Conservation (phyloP, 176 grass and related monocot genomes). For the Carex parvula region DNA sequence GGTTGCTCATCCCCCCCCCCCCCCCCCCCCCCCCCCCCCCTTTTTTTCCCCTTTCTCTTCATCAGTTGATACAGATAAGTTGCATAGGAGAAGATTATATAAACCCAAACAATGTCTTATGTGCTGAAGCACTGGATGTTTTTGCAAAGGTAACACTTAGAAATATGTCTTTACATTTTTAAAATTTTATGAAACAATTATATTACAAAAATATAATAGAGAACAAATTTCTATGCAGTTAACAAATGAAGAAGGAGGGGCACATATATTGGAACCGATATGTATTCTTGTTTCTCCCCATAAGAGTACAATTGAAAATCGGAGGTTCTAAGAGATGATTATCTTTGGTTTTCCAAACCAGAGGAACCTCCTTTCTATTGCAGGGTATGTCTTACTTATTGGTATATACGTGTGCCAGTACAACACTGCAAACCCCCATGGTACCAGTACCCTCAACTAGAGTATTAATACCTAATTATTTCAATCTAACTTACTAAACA, state of each 20-base stretch:
- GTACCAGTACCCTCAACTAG: neutral
- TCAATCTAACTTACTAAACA: neutral
- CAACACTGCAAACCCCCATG: neutral
- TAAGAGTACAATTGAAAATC: neutral
- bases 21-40: neutral
- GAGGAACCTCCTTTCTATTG: constrained; percentile 25
- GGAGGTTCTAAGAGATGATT: constrained; percentile 18
- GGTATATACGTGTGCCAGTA: neutral
- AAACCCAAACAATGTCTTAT: constrained; percentile 17
- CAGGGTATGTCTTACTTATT: constrained; percentile 22
- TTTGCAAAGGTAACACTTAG: constrained; percentile 15
- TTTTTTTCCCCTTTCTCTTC: neutral
- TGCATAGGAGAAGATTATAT: constrained; percentile 35
- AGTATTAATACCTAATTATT: neutral
- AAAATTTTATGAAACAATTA: neutral
- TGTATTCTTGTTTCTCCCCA: constrained; percentile 22
- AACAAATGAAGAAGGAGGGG: neutral
- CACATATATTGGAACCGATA: constrained; percentile 21
- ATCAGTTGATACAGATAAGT: constrained; percentile 14
- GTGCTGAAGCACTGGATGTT: constrained; percentile 8
- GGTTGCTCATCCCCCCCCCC: no score
- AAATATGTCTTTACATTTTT: neutral
- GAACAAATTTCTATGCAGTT: neutral
- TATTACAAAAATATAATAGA: neutral
- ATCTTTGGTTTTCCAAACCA: neutral